Base-by-base conservation (phyloP, 352 stramenopile genomes). In the Phytophthora foliorum region DNA sequence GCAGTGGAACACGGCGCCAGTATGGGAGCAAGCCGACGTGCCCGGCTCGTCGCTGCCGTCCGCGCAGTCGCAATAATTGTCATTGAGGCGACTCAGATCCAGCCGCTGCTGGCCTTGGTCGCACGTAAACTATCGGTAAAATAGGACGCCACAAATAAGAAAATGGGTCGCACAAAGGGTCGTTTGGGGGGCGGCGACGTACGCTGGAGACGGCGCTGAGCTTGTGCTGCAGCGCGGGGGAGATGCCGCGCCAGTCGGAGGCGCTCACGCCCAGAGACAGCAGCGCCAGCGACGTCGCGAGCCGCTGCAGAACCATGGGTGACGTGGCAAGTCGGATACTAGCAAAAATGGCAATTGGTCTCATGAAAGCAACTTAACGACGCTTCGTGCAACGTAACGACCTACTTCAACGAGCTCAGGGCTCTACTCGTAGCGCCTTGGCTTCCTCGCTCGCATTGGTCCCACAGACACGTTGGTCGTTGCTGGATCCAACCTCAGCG, bases 41-140 rank as follows among this genome's bases (percentile, higher is more conserved):
- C 77, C 57, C 0, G 91, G 88, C 84, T 99, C 96, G 67, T 99
- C 96, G 22, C 80, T 85, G 42, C 92, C 92, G 71, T 98, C 93
- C 3, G 77, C 70, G 74, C 96, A 99, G 80, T 99, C 96, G 62
- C 96, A 99, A 52, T 96, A 99, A 58, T 97, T 92, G 69, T 99
- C 96, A 73, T 98, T 97, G 22, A 99, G 10, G 10, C 61, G 70
- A 19, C 63, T 61, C 17, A 92, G 27, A 8, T 79, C 73, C 19
- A 98, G 69, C 5, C 57, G 75, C 53, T 86, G 81, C 10, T 56
- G 49, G n/a, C 82, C 78, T 14, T 77, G 67, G 58, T 95, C 86
- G 42, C 91, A 97, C 11, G 76, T 69, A 66, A 97, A 93, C 81
- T 92, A 53, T 57, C 31, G 58, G 19, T 63, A 48, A 36, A 52